phyloP scores from a whole-genome alignment of 2,329 filamentous ascomycete genomes.

The Coleophoma crateriformis region DNA sequence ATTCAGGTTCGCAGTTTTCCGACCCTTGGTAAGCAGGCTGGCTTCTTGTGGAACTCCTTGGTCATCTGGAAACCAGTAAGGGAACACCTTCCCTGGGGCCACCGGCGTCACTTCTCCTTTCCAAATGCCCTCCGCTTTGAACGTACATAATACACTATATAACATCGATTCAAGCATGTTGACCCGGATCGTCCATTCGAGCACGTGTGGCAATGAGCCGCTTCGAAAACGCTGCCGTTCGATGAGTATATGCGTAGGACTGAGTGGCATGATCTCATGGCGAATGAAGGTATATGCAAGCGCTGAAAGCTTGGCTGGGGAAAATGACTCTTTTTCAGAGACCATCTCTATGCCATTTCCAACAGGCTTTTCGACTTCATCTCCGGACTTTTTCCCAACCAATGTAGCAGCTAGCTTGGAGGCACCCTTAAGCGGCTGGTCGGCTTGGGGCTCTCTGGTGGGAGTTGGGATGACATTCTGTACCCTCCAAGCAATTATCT shows the following conservation, averaged over 20 bases:
- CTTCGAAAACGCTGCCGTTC: slow-evolving; percentile 57
- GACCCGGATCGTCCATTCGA: slow-evolving; percentile 79
- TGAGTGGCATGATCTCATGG: slow-evolving; percentile 37
- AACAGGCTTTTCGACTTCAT: not conserved
- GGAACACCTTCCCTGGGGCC: slow-evolving; percentile 46
- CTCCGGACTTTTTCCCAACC: too few relatives aligned
- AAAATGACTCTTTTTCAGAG: slow-evolving; percentile 37
- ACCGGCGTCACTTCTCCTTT: slow-evolving; percentile 42
- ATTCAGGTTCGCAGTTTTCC: slow-evolving; percentile 35
- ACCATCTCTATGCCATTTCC: slow-evolving; percentile 22
- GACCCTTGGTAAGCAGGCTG: slow-evolving; percentile 22
- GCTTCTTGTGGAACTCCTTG: slow-evolving; percentile 16
- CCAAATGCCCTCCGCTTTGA: slow-evolving; percentile 40
- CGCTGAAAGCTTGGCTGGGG: slow-evolving; percentile 44
- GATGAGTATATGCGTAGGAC: slow-evolving; percentile 67
- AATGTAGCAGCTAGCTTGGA: too few relatives aligned
- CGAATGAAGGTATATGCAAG: slow-evolving; percentile 50
- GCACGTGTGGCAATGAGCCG: slow-evolving; percentile 56
- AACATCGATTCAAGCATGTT: slow-evolving; percentile 81
- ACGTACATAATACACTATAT: slow-evolving; percentile 60
- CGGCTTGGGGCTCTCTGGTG: slow-evolving; percentile 10
- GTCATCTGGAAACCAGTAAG: slow-evolving; percentile 43
- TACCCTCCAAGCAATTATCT: slow-evolving; percentile 23
- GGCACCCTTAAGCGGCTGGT: too few relatives aligned
- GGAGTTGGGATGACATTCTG: slow-evolving; percentile 13